phyloP scores from a whole-genome alignment of 306 rosid genomes.

The Prunus armeniaca region DNA sequence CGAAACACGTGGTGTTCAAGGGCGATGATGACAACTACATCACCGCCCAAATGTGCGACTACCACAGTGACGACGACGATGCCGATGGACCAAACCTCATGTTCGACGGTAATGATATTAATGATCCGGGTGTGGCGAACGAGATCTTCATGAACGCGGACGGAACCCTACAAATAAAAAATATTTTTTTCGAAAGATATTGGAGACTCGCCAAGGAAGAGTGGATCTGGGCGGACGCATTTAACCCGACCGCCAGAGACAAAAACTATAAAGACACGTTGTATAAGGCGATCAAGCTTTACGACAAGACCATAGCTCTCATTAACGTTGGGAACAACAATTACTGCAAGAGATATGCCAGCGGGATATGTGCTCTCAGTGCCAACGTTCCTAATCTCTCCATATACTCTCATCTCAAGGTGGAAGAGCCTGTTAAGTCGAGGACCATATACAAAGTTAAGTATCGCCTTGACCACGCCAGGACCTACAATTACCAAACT shows the following conservation, averaged over 20 bases:
- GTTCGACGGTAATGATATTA: not conserved
- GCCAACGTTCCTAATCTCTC: not conserved
- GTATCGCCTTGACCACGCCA: not conserved
- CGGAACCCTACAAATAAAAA: not conserved
- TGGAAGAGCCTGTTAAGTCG: conserved; percentile 2
- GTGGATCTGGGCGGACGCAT: conserved; percentile 9
- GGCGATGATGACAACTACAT: not conserved
- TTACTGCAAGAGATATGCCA: not conserved
- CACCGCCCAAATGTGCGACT: not conserved
- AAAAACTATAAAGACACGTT: not conserved
- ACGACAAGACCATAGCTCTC: conserved; percentile 1
- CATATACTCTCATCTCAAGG: not conserved
- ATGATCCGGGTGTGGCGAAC: not conserved
- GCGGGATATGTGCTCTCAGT: not conserved
- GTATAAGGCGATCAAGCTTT: not conserved
- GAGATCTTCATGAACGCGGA: not conserved
- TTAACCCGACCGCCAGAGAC: not conserved
- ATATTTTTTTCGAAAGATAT: not conserved
- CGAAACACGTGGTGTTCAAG: conserved; percentile 19
- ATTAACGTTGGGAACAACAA: conserved; percentile 3
- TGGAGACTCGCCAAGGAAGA: not conserved
- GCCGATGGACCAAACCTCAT: not conserved
- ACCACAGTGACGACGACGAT: not conserved
- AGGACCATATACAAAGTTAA: conserved; percentile 9
- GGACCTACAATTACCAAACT: conserved; percentile 3